Evolutionary conservation across 2,329 filamentous ascomycete species (phyloP).

Genomic region (Anthostomella pinea): DNA sequence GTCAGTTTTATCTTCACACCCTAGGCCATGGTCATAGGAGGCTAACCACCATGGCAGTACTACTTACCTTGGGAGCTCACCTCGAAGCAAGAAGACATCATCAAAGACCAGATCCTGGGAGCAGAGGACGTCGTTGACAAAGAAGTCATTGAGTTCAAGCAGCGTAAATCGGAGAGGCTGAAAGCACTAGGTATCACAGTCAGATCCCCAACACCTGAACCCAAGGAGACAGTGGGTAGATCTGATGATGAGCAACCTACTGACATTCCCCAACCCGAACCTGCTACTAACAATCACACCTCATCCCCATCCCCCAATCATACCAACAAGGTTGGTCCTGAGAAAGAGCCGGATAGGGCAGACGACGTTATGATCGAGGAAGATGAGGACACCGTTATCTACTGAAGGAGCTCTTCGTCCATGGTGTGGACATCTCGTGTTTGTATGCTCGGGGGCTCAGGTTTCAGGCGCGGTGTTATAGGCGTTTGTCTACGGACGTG

Average conservation of each 20-base stretch:
- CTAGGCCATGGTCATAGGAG: not conserved
- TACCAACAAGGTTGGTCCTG: constrained; percentile 29
- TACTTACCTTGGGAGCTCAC: constrained; percentile 82
- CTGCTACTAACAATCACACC: constrained; percentile 36
- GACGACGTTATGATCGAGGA: constrained; percentile 79
- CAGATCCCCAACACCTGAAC: constrained; percentile 28
- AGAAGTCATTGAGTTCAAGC: constrained; percentile 63
- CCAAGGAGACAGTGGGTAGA: constrained; percentile 43
- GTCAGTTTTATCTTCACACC: constrained; percentile 49
- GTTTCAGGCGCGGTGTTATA: constrained; percentile 6
- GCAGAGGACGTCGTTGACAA: constrained; percentile 60
- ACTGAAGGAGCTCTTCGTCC: constrained; percentile 46
- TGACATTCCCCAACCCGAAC: constrained; percentile 32
- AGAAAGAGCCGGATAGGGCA: constrained; percentile 59
- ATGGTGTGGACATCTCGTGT: too few relatives aligned
- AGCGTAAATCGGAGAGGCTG: constrained; percentile 42
- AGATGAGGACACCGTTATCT: constrained; percentile 89
- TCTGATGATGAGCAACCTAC: constrained; percentile 40
- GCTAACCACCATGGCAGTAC: constrained; percentile 53
- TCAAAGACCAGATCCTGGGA: constrained; percentile 68
- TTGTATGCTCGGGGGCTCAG: constrained; percentile 6
- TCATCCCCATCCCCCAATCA: constrained; percentile 22
- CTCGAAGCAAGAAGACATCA: constrained; percentile 63
- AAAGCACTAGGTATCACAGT: constrained; percentile 34
- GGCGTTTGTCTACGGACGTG: too few relatives aligned